Base-by-base conservation (phyloP, 176 grass and related monocot genomes). In the Oryza longistaminata region DNA sequence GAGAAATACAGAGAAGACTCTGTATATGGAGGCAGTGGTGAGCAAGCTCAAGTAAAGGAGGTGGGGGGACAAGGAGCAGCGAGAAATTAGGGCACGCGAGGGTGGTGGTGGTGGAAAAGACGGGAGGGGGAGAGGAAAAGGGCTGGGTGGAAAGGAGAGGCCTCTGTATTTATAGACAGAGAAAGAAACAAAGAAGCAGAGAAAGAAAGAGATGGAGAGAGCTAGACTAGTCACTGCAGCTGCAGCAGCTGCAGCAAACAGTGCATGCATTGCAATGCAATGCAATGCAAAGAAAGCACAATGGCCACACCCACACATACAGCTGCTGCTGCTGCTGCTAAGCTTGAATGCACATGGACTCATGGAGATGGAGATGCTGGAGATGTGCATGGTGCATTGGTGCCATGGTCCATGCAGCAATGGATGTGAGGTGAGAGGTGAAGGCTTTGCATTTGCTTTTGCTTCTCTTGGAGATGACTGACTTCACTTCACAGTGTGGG, bases 81-180 rank as follows among this genome's bases (percentile, higher is more conserved):
- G 80, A 90, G 89, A 90, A 90, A 90, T 87, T 80, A 90, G 89
- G 89, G 89, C 89, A 90, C 80, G 89, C 85, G 64, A 61, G 64
- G 19, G 46, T 12, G 5, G 50, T 69, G 5, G 50, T 69, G 12
- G 26, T 15, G 61, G 69, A 73, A 90, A 86, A 90, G 83, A 86
- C 88, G 83, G 68, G 83, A 52, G 88, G 31, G 46, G 46, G 73
- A 83, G 31, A 61, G 46, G 73, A 83, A 86, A 86, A 73, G 58
- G 11, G 74, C 1, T 61, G 83, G 44, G 44, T 22, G 79, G 79
- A 83, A 90, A 90, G 79, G 35, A 62, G 3, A 48, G 26, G 68
- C 29, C 80, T 65, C 62, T 68, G 85, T 90, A 90, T 87, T 87
- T 90, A 90, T 87, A 87, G 83, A 86, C 78, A 79, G 9, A 11